phyloP scores from a whole-genome alignment of 164 flowering plant species.

The Magnolia changhungtana region DNA sequence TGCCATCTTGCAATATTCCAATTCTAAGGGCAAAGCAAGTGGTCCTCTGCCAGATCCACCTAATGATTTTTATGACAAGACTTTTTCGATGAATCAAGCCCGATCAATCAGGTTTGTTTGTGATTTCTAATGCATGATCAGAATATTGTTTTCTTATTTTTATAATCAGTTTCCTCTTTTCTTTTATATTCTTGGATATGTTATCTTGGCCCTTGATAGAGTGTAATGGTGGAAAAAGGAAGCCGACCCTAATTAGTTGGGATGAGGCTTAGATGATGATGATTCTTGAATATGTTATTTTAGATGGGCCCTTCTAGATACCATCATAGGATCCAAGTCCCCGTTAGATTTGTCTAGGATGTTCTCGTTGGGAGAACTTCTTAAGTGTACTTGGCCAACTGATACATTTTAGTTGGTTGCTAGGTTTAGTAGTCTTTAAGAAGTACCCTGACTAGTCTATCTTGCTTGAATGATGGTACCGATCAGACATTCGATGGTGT shows the following conservation, averaged over 20 bases:
- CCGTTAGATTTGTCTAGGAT: not conserved
- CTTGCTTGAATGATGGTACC: not conserved
- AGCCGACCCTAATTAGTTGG: too few relatives aligned
- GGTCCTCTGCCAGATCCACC: conserved; percentile 91
- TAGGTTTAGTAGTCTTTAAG: too few relatives aligned
- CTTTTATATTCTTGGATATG: not conserved
- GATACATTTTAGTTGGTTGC: too few relatives aligned
- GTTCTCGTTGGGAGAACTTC: not conserved
- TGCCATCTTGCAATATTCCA: conserved; percentile 74
- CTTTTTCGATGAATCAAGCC: conserved; percentile 98
- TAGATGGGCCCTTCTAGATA: too few relatives aligned
- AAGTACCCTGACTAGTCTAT: not conserved
- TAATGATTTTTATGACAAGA: conserved; percentile 74
- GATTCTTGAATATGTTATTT: too few relatives aligned
- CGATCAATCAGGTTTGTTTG: conserved; percentile 79
- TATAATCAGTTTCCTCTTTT: not conserved
- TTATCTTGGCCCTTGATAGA: not conserved
- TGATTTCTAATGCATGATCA: not conserved
- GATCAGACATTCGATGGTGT: not conserved
- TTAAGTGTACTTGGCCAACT: too few relatives aligned
- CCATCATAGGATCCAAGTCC: not conserved
- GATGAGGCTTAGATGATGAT: too few relatives aligned
- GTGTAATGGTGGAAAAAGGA: not conserved
- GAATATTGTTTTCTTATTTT: not conserved
- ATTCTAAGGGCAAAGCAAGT: conserved; percentile 74